Evolutionary conservation across 2,329 filamentous ascomycete species (phyloP).

Genomic region (Apiospora aurea): DNA sequence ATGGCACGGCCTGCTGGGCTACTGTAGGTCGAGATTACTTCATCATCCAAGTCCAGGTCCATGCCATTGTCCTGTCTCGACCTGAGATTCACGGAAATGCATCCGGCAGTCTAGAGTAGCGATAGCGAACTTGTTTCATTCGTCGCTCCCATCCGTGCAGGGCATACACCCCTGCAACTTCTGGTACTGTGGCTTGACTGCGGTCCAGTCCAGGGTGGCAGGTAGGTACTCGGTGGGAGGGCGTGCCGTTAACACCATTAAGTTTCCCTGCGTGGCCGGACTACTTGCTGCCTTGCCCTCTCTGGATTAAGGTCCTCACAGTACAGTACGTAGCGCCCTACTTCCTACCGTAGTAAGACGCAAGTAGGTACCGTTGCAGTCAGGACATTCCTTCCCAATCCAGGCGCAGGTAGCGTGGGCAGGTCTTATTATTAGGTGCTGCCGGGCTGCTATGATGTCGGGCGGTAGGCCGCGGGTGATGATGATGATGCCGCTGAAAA

Average conservation of each 20-base stretch:
- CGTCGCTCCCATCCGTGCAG: not conserved
- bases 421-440: constrained; percentile 19
- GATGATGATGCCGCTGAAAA: constrained; percentile 18
- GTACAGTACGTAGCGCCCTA: constrained; percentile 5
- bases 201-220: not conserved
- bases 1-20: not conserved
- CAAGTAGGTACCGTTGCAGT: constrained; percentile 9
- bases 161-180: not conserved
- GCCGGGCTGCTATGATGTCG: not conserved
- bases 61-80: constrained; percentile 11
- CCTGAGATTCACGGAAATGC: constrained; percentile 17
- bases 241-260: not conserved
- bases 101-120: not conserved
- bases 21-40: not conserved
- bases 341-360: constrained; percentile 1
- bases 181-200: constrained; percentile 16
- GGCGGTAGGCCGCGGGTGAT: not conserved
- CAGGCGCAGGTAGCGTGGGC: not conserved
- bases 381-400: not conserved
- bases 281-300: not conserved
- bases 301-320: not conserved
- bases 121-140: constrained; percentile 16
- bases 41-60: not conserved
- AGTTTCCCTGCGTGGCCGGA: not conserved
- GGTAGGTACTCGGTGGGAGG: not conserved